A percentile compares a stretch with the other conserved stretches of the same genome.
These are phyloP conservation scores for Hemisphaericaspora xylanilytica DNA, from an alignment of 1,139 yeast genomes.

Conservation along the genomic window DNA sequence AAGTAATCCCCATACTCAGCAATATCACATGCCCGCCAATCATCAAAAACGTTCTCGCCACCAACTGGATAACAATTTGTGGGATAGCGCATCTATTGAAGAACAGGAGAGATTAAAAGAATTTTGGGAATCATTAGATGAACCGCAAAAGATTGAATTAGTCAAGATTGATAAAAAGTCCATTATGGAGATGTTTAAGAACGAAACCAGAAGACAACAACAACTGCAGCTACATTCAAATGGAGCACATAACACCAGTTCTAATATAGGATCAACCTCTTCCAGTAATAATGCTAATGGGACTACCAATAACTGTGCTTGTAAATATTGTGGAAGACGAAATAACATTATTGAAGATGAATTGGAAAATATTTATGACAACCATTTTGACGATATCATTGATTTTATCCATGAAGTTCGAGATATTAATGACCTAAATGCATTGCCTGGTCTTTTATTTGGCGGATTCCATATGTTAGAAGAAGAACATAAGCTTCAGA, in stretches of 20 bases:
- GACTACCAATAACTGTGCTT: conserved; percentile 49
- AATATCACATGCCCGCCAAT: conserved; percentile 1
- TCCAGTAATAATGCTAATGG: conserved; percentile 1
- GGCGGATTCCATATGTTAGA: conserved; percentile 42
- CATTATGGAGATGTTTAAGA: conserved; percentile 60
- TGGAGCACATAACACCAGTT: not conserved
- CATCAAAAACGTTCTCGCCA: not conserved
- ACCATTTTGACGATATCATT: conserved; percentile 54
- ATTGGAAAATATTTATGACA: conserved; percentile 54
- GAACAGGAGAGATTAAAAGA: conserved; percentile 56
- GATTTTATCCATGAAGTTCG: conserved; percentile 40
- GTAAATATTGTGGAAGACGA: conserved; percentile 79
- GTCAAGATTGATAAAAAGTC: conserved; percentile 70
- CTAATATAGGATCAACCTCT: not conserved
- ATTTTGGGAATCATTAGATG: conserved; percentile 70
- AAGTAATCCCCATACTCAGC: too few relatives aligned
- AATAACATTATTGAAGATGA: conserved; percentile 74
- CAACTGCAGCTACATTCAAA: conserved; percentile 8
- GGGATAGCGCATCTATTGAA: conserved; percentile 60
- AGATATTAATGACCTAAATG: conserved; percentile 41
- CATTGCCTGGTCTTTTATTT: conserved; percentile 39
- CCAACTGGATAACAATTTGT: conserved; percentile 32
- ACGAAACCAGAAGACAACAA: conserved; percentile 22
- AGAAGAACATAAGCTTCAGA: conserved; percentile 35
- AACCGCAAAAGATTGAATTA: conserved; percentile 59